phyloP scores from a whole-genome alignment of 305 asterid genomes.

The Fraxinus dipetala region DNA sequence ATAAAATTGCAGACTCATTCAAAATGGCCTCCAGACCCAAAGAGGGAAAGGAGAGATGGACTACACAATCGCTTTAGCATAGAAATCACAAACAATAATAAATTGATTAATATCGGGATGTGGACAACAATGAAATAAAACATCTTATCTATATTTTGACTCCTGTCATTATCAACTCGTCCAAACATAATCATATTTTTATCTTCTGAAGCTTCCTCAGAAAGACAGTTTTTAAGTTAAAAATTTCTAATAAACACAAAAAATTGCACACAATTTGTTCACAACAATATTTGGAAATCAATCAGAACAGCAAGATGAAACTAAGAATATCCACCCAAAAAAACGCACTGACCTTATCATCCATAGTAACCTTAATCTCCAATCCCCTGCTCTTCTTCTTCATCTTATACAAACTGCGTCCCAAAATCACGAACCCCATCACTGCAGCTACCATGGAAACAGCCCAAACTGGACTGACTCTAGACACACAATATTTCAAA shows the following conservation, averaged over 20 bases:
- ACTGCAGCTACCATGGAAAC: constrained; percentile 80
- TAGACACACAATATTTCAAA: constrained; percentile 54
- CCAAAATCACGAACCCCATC: constrained; percentile 77
- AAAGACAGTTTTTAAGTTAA: neutral
- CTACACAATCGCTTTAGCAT: neutral
- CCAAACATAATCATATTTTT: constrained; percentile 12
- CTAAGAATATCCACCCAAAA: constrained; percentile 21
- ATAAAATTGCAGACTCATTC: neutral
- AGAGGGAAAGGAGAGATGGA: neutral
- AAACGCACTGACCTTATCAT: constrained; percentile 68
- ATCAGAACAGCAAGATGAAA: neutral
- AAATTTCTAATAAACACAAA: neutral
- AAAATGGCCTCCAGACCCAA: neutral
- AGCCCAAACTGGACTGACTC: constrained; percentile 76
- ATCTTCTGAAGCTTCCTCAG: neutral
- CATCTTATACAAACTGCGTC: constrained; percentile 75
- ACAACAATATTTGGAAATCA: neutral
- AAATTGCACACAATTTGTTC: neutral
- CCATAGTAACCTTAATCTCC: constrained; percentile 70
- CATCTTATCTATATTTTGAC: neutral
- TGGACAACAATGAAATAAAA: neutral
- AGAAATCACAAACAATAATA: neutral
- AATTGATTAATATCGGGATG: neutral
- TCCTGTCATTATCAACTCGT: neutral
- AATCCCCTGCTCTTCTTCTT: constrained; percentile 65